Conservation (phyloP, 768 basidiomycete genomes). For the Boletus vermiculosoides region DNA sequence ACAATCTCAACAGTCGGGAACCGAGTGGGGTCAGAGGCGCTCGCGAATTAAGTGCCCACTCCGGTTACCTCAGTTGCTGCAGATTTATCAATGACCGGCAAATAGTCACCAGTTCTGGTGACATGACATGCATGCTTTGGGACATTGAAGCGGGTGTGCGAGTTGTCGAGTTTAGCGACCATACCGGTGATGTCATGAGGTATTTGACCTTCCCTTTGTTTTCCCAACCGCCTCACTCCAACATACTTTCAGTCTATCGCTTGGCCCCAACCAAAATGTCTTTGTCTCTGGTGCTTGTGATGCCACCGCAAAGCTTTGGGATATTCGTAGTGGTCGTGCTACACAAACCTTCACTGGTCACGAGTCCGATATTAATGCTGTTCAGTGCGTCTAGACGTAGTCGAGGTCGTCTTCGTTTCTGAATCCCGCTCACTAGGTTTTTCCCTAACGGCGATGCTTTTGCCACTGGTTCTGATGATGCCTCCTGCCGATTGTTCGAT, state of each 20-base stretch:
- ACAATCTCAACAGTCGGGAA: conserved; percentile 83
- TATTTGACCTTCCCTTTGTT: conserved; percentile 31
- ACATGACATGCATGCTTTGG: conserved; percentile 99
- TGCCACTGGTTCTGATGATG: conserved; percentile 98
- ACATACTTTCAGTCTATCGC: conserved; percentile 66
- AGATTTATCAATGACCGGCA: conserved; percentile 98
- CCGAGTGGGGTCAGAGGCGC: conserved; percentile 81
- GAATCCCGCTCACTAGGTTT: conserved; percentile 56
- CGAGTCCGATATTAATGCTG: conserved; percentile 98
- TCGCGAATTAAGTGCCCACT: conserved; percentile 94
- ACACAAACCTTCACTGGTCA: conserved; percentile 99
- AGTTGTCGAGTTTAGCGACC: conserved; percentile 98
- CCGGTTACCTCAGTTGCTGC: conserved; percentile 97
- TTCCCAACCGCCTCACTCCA: conserved; percentile 9
- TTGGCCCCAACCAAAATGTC: conserved; percentile 89
- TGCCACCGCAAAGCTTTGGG: conserved; percentile 98
- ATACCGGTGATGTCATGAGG: conserved; percentile 99
- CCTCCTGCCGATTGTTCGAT: conserved; percentile 96
- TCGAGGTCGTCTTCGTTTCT: neutral
- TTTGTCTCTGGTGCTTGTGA: conserved; percentile 99
- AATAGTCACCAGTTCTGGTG: conserved; percentile 96
- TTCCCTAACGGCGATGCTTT: conserved; percentile 99
- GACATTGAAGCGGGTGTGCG: conserved; percentile 97
- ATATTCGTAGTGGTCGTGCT: conserved; percentile 95
- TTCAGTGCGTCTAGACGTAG: conserved; percentile 64